phyloP scores from a whole-genome alignment of 306 rosid species.

The Rosa chinensis region DNA sequence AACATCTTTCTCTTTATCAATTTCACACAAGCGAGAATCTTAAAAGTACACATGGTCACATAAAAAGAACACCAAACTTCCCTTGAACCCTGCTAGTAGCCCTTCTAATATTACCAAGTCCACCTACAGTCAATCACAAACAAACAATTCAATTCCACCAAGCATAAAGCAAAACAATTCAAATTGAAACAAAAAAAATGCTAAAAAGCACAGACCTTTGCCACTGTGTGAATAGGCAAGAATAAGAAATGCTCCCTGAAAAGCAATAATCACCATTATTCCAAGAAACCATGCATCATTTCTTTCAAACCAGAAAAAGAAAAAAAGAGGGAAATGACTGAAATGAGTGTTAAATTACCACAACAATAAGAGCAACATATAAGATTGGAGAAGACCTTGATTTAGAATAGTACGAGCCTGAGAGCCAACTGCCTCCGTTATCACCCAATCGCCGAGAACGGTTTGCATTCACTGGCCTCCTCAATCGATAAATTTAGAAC shows the following conservation, averaged over 20 bases:
- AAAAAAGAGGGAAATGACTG: background rate
- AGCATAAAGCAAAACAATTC: background rate
- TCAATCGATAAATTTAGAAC: conserved; percentile 11
- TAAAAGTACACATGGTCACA: background rate
- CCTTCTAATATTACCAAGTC: conserved; percentile 24
- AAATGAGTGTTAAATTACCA: conserved; percentile 26
- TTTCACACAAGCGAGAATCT: background rate
- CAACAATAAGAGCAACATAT: conserved; percentile 38
- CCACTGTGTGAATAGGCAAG: conserved; percentile 45
- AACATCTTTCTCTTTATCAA: background rate
- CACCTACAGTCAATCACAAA: conserved; percentile 39
- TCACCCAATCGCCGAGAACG: conserved; percentile 57
- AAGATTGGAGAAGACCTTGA: conserved; percentile 51
- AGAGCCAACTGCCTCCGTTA: conserved; percentile 37
- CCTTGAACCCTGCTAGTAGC: conserved; percentile 63
- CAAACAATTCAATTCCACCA: background rate
- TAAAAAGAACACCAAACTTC: background rate
- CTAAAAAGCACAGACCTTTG: conserved; percentile 31
- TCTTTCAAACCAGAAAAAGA: background rate
- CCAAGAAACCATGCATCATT: background rate
- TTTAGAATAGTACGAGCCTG: conserved; percentile 34
- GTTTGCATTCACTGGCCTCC: conserved; percentile 40
- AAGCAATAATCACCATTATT: background rate
- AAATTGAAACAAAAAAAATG: conserved; percentile 8
- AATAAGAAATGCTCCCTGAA: conserved; percentile 51